phyloP scores from a whole-genome alignment of 225 moss, liverwort and hornwort genomes.

The Pleurozium schreberi region DNA sequence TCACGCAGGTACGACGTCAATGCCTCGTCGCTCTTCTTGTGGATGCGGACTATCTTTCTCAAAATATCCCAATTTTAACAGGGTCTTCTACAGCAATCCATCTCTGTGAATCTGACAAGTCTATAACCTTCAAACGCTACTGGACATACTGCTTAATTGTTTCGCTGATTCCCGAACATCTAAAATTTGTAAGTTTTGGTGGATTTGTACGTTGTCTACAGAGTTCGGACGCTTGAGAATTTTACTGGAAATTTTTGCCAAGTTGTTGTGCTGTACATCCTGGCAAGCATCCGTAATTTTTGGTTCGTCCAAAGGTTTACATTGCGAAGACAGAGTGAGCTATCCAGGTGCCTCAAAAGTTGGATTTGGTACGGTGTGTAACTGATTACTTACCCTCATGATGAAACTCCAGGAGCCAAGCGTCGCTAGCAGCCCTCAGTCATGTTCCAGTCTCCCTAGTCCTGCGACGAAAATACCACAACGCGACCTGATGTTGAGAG shows the following conservation, averaged over 20 bases:
- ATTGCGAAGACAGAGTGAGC: background rate
- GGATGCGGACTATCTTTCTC: background rate
- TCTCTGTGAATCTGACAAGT: background rate
- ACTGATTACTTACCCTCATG: background rate
- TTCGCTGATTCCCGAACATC: background rate
- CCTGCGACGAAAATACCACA: background rate
- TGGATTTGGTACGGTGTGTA: too few species aligned
- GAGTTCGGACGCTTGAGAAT: background rate
- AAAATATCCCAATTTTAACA: background rate
- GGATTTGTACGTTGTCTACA: background rate
- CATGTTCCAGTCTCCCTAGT: background rate
- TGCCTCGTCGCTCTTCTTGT: background rate
- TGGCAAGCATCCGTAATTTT: background rate
- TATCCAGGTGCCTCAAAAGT: background rate
- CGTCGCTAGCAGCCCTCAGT: background rate
- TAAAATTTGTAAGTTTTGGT: too few species aligned
- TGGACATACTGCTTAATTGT: background rate
- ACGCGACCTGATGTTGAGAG: constrained; percentile 15
- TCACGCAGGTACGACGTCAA: constrained; percentile 17
- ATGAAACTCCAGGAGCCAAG: constrained; percentile 3
- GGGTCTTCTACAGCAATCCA: background rate
- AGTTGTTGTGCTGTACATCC: background rate
- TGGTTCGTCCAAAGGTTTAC: background rate
- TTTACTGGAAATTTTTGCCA: background rate
- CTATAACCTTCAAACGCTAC: background rate